These are phyloP conservation scores for Stachybotrys chartarum DNA, from an alignment of 2,329 filamentous ascomycete species.

Conservation along the genomic window DNA sequence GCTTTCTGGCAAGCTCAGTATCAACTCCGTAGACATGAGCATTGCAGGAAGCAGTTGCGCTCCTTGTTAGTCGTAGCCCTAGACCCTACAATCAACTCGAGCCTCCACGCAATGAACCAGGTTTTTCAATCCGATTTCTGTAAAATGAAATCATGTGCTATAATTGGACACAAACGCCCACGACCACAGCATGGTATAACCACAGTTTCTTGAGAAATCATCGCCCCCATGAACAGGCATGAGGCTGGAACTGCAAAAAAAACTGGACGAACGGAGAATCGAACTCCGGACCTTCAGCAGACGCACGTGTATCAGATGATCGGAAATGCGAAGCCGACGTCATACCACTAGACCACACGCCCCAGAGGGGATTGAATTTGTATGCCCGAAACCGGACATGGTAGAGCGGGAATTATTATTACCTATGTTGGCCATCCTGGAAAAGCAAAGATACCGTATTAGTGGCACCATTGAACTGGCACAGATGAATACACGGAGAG, in stretches of 20 bases:
- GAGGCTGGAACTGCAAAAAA: constrained; percentile 1
- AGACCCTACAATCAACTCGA: not conserved
- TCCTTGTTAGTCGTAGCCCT: not conserved
- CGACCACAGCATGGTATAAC: too few species aligned
- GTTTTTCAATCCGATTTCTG: too few species aligned
- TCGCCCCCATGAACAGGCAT: not conserved
- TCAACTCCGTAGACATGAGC: not conserved
- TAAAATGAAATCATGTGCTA: too few species aligned
- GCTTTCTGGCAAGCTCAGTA: not conserved
- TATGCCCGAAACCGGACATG: not conserved
- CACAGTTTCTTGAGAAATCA: too few species aligned
- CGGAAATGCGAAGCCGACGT: constrained; percentile 14
- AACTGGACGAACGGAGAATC: constrained; percentile 15
- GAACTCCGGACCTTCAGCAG: constrained; percentile 16
- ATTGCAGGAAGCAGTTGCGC: not conserved
- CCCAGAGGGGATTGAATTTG: not conserved
- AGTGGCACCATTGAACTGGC: too few species aligned
- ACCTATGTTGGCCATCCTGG: not conserved
- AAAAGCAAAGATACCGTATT: too few species aligned
- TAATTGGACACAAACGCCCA: too few species aligned
- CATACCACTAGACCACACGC: constrained; percentile 18
- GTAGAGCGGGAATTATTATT: not conserved
- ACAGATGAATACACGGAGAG: too few species aligned
- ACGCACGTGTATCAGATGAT: constrained; percentile 2
- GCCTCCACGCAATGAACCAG: too few species aligned